Evolutionary conservation across 805 yeast species (phyloP), one percentile per base, ranked within the genome.

Genomic region (Kazachstania psychrophila): DNA sequence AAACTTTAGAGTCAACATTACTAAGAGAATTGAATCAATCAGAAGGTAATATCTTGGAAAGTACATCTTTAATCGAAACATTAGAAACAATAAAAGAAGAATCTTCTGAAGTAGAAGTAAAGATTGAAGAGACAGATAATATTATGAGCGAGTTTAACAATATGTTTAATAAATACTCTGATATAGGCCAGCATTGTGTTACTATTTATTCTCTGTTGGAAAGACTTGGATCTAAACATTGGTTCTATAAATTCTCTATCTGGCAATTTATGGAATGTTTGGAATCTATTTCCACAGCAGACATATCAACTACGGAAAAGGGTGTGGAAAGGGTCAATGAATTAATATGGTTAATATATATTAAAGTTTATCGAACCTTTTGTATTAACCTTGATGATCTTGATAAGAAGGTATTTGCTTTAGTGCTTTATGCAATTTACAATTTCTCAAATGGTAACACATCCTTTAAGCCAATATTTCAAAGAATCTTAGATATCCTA

Each of bases 51-150:
- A 68, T 88, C 16, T 62, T 88, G 23, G 94, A 86, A 5, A 76
- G 81, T 53, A 77, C 76, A 36, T 65, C 61, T 0, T 58, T 87
- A 3, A 53, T 83, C 13, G 58, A 65, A 5, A 73, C 79, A 2
- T 62, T 88, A 33, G 92, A 82, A 46, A 54, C 49, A 1, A 58
- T 89, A 35, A 88, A 89, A 51, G 41, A 52, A 1, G 87, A 87
- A 45, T 65, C 94, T 0, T 46, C 43, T 0, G 67, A 68, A 13
- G 69, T 85, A 12, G 70, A 72, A 25, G 38, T 38, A 2, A 77
- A 79, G 50, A 66, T 82, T 40, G 46, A 43, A 2, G 78, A 77
- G 37, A 73, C 88, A 0, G 63, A 64, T 2, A 49, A 50, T 6
- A 72, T 85, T 3, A 71, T 85, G 66, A 55, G 46, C 1, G 65